These are phyloP conservation scores for Myriosclerotinia duriaeana DNA, from an alignment of 2,329 filamentous ascomycete species.

Conservation along the genomic window DNA sequence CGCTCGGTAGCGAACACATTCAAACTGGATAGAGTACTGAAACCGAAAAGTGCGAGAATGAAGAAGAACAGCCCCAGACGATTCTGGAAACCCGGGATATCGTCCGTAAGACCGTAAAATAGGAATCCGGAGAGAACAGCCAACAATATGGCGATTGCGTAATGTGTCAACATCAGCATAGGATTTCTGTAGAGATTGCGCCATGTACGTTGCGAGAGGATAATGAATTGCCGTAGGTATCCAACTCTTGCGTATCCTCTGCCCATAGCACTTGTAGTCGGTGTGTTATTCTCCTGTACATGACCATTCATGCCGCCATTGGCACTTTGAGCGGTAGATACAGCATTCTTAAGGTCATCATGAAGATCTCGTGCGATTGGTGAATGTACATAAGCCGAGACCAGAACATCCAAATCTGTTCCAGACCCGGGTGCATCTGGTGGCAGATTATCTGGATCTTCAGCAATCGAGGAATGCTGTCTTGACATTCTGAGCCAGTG, in stretches of 20 bases:
- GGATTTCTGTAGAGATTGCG: constrained; percentile 96
- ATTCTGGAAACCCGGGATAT: constrained; percentile 97
- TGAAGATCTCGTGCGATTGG: constrained; percentile 72
- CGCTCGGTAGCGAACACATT: constrained; percentile 92
- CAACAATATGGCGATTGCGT: constrained; percentile 91
- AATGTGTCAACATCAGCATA: constrained; percentile 97
- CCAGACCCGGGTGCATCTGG: constrained; percentile 57
- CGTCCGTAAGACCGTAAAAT: constrained; percentile 93
- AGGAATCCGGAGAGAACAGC: constrained; percentile 93
- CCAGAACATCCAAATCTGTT: constrained; percentile 80
- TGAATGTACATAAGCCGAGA: constrained; percentile 73
- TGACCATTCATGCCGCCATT: constrained; percentile 63
- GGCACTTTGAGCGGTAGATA: constrained; percentile 61
- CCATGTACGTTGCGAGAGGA: constrained; percentile 90
- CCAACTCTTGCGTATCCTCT: constrained; percentile 82
- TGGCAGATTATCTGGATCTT: constrained; percentile 66
- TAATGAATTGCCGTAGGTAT: constrained; percentile 77
- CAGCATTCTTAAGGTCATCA: constrained; percentile 74
- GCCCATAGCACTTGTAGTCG: constrained; percentile 55
- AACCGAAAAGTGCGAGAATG: constrained; percentile 90
- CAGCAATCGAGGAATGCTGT: constrained; percentile 57
- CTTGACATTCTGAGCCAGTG: constrained; percentile 61
- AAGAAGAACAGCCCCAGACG: constrained; percentile 97
- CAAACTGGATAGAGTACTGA: constrained; percentile 90
- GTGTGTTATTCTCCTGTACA: constrained; percentile 50